Evolutionary conservation across 2,329 filamentous ascomycete species (phyloP).

Genomic region (Monilinia fructigena): DNA sequence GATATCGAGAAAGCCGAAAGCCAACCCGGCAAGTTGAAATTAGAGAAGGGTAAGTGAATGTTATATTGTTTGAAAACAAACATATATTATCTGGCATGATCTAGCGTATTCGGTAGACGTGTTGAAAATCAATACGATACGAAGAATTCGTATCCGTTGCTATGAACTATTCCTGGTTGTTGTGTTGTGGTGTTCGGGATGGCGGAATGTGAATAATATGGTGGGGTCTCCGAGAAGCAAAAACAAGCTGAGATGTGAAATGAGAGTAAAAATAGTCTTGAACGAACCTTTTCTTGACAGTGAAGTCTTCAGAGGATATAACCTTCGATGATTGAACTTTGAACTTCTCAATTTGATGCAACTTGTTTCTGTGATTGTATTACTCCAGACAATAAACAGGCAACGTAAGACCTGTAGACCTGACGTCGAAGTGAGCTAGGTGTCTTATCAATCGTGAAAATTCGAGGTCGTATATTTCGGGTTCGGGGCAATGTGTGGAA

Average conservation of each 20-base stretch:
- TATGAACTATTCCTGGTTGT: neutral
- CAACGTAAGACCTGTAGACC: slow-evolving; percentile 3
- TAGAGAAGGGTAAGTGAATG: neutral
- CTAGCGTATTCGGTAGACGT: neutral
- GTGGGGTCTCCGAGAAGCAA: slow-evolving; percentile 11
- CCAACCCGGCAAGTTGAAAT: too few relatives aligned
- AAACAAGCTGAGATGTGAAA: neutral
- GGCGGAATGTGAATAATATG: slow-evolving; percentile 17
- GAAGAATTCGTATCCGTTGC: neutral
- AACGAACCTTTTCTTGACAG: slow-evolving; percentile 23
- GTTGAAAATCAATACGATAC: neutral
- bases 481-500: neutral
- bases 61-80: neutral
- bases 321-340: neutral
- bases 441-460: neutral
- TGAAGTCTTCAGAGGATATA: slow-evolving; percentile 18
- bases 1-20: neutral
- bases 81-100: neutral
- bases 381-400: neutral
- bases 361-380: neutral
- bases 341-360: neutral
- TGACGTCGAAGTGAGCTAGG: neutral
- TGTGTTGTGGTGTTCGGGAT: slow-evolving; percentile 1
- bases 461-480: neutral
- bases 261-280: neutral